phyloP scores from a whole-genome alignment of 352 stramenopile species.

The Albugo candida region DNA sequence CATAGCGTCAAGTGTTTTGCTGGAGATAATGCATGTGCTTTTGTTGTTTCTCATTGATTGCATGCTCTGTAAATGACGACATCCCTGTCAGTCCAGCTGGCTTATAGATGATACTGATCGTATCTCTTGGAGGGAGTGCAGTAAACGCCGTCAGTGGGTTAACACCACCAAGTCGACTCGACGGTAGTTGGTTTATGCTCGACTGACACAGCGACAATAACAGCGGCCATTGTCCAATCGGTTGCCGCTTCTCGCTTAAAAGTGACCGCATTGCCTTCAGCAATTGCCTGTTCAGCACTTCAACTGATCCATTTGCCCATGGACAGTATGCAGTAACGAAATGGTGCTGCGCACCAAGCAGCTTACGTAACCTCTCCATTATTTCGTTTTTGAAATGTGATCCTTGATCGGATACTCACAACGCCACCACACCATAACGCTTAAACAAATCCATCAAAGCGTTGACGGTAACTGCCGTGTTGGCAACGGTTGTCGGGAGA shows the following conservation, averaged over 20 bases:
- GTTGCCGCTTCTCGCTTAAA: slow-evolving; percentile 1
- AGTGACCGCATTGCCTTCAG: slow-evolving; percentile 5
- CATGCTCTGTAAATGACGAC: too few species aligned
- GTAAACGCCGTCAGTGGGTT: slow-evolving; percentile 2
- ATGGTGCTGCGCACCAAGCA: slow-evolving; percentile 9
- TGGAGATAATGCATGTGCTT: too few species aligned
- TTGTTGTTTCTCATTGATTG: too few species aligned
- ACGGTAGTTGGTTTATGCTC: slow-evolving; percentile 2
- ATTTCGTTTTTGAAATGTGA: slow-evolving; percentile 17
- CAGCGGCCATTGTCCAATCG: neutral
- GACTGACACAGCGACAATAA: slow-evolving; percentile 2
- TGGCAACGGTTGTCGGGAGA: neutral
- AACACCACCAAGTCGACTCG: neutral
- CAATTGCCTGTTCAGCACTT: slow-evolving; percentile 13
- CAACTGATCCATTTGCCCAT: slow-evolving; percentile 14
- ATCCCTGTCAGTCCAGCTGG: too few species aligned
- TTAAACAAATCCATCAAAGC: slow-evolving; percentile 7
- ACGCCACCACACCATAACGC: slow-evolving; percentile 7
- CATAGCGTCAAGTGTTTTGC: too few species aligned
- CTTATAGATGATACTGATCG: too few species aligned
- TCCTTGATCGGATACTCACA: slow-evolving; percentile 15
- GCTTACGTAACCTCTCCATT: slow-evolving; percentile 3
- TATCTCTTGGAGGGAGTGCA: too few species aligned
- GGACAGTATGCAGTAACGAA: slow-evolving; percentile 13
- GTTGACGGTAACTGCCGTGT: neutral